Evolutionary conservation across 202 grass and related monocot genomes (phyloP).

Genomic region (Tripidium arundinaceum): DNA sequence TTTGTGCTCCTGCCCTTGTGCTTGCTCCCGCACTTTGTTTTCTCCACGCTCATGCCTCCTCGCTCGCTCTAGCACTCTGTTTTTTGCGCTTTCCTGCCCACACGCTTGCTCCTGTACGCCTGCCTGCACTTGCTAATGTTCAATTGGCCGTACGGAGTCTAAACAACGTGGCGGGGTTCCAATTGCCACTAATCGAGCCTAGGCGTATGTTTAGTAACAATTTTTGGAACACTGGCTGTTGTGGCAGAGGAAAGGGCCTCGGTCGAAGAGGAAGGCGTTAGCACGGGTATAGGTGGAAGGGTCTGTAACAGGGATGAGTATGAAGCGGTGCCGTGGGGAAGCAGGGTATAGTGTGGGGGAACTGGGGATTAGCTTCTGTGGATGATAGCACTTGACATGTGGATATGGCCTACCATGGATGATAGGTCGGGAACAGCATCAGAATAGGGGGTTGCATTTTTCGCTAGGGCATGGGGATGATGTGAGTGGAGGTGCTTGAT

Average conservation of each 20-base stretch:
- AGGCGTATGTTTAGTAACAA: background rate
- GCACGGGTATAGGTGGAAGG: background rate
- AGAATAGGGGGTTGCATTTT: background rate
- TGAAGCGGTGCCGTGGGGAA: background rate
- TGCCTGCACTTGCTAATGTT: background rate
- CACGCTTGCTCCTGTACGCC: background rate
- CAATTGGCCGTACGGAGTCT: background rate
- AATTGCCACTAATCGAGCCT: background rate
- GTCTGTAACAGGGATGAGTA: background rate
- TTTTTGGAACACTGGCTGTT: background rate
- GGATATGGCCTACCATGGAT: background rate
- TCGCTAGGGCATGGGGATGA: background rate
- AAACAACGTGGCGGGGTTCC: background rate
- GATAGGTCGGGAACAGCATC: background rate
- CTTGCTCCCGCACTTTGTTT: background rate
- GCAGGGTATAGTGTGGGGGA: background rate
- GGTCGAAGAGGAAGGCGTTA: background rate
- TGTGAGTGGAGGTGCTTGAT: background rate
- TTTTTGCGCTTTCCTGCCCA: background rate
- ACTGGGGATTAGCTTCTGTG: background rate
- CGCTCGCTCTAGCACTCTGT: background rate
- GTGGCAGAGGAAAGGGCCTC: background rate
- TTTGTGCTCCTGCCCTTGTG: background rate
- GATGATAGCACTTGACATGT: background rate
- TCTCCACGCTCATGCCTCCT: background rate